Percentiles rank a stretch among this genome's conserved stretches.
phyloP scores from a whole-genome alignment of 306 rosid genomes.

The Quercus agrifolia region DNA sequence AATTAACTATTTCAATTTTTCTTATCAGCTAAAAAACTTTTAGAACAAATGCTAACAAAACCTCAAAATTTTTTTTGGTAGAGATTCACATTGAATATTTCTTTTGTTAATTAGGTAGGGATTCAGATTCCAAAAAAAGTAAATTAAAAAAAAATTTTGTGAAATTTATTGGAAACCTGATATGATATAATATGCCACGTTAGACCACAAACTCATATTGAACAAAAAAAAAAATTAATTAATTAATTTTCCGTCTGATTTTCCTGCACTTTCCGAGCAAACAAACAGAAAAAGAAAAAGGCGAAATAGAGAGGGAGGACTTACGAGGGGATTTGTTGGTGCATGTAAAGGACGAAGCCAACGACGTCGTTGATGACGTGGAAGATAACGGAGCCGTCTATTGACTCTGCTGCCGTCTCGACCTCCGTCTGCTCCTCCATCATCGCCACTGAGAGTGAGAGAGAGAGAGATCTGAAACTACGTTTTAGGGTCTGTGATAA shows the following conservation, averaged over 20 bases:
- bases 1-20: too few species aligned
- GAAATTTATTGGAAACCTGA: neutral
- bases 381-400: slow-evolving; percentile 54
- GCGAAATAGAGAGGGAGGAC: neutral
- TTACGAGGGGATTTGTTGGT: slow-evolving; percentile 93
- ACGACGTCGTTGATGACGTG: slow-evolving; percentile 67
- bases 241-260: neutral
- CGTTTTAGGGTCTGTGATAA: neutral
- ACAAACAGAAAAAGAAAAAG: neutral
- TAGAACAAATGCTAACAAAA: too few species aligned
- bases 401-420: slow-evolving; percentile 34
- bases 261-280: slow-evolving; percentile 15
- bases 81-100: too few species aligned
- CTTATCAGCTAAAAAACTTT: too few species aligned
- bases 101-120: neutral
- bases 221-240: neutral
- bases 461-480: neutral
- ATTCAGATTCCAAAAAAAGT: neutral
- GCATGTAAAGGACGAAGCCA: slow-evolving; percentile 76
- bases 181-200: neutral
- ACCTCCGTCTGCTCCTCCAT: slow-evolving; percentile 35
- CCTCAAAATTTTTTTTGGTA: too few species aligned
- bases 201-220: neutral
- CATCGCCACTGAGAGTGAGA: neutral
- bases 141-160: neutral